Evolutionary conservation across 2,329 filamentous ascomycete species (phyloP).

Genomic region (Aspergillus brasiliensis): DNA sequence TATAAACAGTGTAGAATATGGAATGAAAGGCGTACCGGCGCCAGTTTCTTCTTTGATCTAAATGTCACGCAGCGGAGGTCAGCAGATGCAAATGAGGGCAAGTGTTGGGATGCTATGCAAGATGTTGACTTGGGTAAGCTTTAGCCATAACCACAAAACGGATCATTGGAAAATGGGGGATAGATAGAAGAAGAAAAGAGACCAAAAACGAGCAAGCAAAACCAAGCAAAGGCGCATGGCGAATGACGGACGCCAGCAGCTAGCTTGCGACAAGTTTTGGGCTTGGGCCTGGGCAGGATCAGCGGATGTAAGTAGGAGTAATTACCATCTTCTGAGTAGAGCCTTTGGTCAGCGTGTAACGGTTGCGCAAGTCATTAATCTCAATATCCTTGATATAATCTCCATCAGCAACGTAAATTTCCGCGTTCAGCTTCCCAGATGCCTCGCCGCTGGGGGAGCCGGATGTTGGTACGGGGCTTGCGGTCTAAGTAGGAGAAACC

Average conservation of each 20-base stretch:
- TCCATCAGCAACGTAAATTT: constrained; percentile 92
- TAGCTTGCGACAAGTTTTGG: constrained; percentile 37
- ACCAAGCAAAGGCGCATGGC: constrained; percentile 37
- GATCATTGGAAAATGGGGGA: no score
- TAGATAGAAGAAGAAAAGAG: constrained; percentile 17
- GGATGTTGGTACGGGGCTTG: constrained; percentile 58
- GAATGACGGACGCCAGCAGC: constrained; percentile 33
- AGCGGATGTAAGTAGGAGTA: constrained; percentile 70
- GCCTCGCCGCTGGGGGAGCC: constrained; percentile 52
- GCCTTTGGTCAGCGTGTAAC: constrained; percentile 95
- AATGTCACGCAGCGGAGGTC: constrained; percentile 81
- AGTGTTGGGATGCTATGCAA: constrained; percentile 57
- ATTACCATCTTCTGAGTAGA: constrained; percentile 99
- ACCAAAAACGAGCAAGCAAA: constrained; percentile 36
- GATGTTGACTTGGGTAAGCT: constrained; percentile 66
- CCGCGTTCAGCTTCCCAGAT: constrained; percentile 70
- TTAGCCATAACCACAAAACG: constrained; percentile 59
- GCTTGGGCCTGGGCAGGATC: constrained; percentile 55
- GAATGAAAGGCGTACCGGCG: constrained; percentile 80
- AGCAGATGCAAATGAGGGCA: constrained; percentile 86
- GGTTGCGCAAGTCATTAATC: constrained; percentile 95
- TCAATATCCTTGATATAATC: constrained; percentile 99
- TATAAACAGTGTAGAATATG: constrained; percentile 44
- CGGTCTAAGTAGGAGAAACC: constrained; percentile 34
- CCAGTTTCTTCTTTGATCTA: constrained; percentile 99